Base-by-base conservation (phyloP, 2,329 filamentous ascomycete species). In the Claviceps spartinae region DNA sequence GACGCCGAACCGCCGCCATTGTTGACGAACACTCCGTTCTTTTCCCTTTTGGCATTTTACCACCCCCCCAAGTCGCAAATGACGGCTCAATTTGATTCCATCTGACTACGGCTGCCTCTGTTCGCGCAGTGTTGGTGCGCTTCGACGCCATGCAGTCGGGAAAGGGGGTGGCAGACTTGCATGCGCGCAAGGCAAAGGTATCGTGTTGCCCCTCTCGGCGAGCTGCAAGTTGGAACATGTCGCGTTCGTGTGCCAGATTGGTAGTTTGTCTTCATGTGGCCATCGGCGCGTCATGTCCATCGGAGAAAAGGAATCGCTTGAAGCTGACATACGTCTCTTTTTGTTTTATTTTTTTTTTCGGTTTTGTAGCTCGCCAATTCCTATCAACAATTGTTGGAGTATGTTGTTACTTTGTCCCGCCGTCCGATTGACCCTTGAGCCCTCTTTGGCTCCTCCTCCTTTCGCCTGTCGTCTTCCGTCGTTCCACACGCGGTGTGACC, bases 321-420 rank as follows among this genome's bases (percentile, higher is more conserved):
- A 16, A 50, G n/a, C 20, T 18, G 40, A 40, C 26, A 34, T n/a
- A 20, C 42, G 40, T 22, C 47, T 34, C 11, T 34, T 42, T 2
- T 44, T 1, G 18, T 18, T 38, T 18, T 22, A 4, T 2, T 36
- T 37, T 5, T 37, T 5, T 40, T 13, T 18, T 38, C 37, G 13
- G 13, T 9, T 22, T 18, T 48, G 47, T 49, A 96, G 90, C 90
- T 98, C 75, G 88, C 90, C 67, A 87, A 85, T 70, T 97, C 93
- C 60, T 98, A 98, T 73, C 87, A 95, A 74, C 86, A 95, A 72
- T 80, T 98, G 63, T 81, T 98, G 63, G 86, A 94, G 88, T 95
- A 82, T 71, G 85, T 72, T 47, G 6, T 13, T 16, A n/a, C 40
- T 18, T 41, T 18, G 40, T 45, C 20, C 9, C 30, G 16, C 26